Percentiles rank a stretch among this genome's conserved stretches.
phyloP scores from a whole-genome alignment of 495 filamentous ascomycete genomes.

The Amorphotheca resinae region DNA sequence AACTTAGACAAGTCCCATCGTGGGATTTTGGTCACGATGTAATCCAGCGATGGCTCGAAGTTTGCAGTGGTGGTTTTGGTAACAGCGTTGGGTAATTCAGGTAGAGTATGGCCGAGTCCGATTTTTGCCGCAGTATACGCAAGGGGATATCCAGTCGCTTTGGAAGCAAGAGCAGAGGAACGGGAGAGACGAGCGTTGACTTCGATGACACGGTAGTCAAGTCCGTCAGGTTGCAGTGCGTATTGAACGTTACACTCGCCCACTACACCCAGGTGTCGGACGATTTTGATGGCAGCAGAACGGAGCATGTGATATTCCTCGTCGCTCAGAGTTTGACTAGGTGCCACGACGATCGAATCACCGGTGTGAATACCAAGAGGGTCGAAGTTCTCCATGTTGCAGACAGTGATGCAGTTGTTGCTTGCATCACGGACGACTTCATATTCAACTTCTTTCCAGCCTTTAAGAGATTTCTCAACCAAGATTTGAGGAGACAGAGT shows the following conservation, averaged over 20 bases:
- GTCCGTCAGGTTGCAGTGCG: slow-evolving; percentile 83
- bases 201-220: slow-evolving; percentile 96
- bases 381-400: slow-evolving; percentile 99
- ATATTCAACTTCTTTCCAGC: slow-evolving; percentile 98
- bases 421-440: slow-evolving; percentile 88
- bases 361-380: slow-evolving; percentile 93
- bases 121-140: slow-evolving; percentile 97
- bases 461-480: slow-evolving; percentile 98
- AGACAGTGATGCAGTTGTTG: slow-evolving; percentile 98
- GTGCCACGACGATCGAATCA: slow-evolving; percentile 93
- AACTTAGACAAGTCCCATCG: slow-evolving; percentile 97
- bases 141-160: slow-evolving; percentile 93
- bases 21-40: slow-evolving; percentile 96
- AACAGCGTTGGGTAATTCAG: slow-evolving; percentile 91
- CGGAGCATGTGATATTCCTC: slow-evolving; percentile 99
- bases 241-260: slow-evolving; percentile 99
- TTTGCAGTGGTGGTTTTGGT: slow-evolving; percentile 98
- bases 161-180: slow-evolving; percentile 92
- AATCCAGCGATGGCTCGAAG: slow-evolving; percentile 94
- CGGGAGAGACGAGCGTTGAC: slow-evolving; percentile 95
- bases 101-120: slow-evolving; percentile 83
- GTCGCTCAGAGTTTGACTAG: slow-evolving; percentile 88
- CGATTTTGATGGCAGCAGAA: slow-evolving; percentile 90
- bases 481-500: slow-evolving; percentile 94
- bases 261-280: slow-evolving; percentile 87